Percentiles rank a stretch among this genome's conserved stretches.
Evolutionary conservation across 306 rosid genomes (phyloP).

Genomic region (Gillenia trifoliata): DNA sequence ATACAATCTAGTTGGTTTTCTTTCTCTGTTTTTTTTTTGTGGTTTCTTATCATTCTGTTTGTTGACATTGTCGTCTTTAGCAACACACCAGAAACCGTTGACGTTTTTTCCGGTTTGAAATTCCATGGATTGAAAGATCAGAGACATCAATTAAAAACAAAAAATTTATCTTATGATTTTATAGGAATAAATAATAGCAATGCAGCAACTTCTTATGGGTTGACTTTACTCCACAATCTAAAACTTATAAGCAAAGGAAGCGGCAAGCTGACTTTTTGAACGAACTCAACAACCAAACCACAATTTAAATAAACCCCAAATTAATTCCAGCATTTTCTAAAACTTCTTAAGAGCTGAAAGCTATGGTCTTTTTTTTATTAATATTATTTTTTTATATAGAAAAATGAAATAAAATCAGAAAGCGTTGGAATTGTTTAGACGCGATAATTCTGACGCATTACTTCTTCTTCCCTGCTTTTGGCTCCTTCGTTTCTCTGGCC

Average conservation of each 20-base stretch:
- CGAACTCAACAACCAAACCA: neutral
- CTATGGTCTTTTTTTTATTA: too few relatives aligned
- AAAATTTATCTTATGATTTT: neutral
- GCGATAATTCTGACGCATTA: too few relatives aligned
- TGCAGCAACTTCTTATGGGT: neutral
- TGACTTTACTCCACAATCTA: conserved; percentile 14
- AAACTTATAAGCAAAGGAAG: neutral
- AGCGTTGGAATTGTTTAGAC: too few relatives aligned
- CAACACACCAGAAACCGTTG: conserved; percentile 8
- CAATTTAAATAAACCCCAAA: too few relatives aligned
- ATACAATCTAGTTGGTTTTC: neutral
- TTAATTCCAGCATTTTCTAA: too few relatives aligned
- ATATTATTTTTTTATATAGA: too few relatives aligned
- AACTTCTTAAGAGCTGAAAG: too few relatives aligned
- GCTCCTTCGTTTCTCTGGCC: too few relatives aligned
- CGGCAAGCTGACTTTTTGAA: conserved; percentile 7
- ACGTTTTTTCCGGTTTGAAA: neutral
- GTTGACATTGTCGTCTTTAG: neutral
- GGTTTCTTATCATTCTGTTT: too few relatives aligned
- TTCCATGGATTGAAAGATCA: conserved; percentile 1
- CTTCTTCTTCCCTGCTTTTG: too few relatives aligned
- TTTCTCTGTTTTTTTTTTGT: too few relatives aligned
- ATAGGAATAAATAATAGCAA: neutral
- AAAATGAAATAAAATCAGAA: too few relatives aligned
- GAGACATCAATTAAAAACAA: neutral